A percentile compares a stretch with the other conserved stretches of the same genome.
These are phyloP conservation scores for Euphorbia lathyris DNA, from an alignment of 345 rosid species.

Conservation along the genomic window DNA sequence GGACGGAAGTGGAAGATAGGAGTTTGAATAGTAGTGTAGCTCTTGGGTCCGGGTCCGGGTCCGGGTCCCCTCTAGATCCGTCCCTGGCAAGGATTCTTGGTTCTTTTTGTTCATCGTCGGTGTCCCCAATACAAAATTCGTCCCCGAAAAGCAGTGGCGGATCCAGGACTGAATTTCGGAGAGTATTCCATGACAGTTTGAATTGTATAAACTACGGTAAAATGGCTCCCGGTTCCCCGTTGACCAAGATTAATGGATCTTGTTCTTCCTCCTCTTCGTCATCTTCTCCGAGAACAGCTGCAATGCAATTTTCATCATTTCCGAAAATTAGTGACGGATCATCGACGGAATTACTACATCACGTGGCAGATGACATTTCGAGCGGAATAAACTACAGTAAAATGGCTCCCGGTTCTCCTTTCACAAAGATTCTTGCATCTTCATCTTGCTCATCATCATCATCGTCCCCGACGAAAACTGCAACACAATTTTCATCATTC, in stretches of 20 bases:
- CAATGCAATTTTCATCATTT: conserved; percentile 27
- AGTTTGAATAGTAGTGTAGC: too few species aligned
- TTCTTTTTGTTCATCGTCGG: too few species aligned
- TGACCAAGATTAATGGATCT: neutral
- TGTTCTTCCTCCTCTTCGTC: conserved; percentile 44
- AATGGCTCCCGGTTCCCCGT: too few species aligned
- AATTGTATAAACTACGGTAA: too few species aligned
- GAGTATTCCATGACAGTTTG: neutral
- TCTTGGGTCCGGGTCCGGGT: too few species aligned
- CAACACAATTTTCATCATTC: conserved; percentile 42
- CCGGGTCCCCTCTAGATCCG: too few species aligned
- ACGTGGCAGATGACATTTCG: neutral
- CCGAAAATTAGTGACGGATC: conserved; percentile 40
- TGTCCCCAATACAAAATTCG: too few species aligned
- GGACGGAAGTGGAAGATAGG: neutral
- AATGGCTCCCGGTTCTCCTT: neutral
- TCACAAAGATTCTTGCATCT: conserved; percentile 3
- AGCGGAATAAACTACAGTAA: too few species aligned
- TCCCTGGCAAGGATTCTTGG: too few species aligned
- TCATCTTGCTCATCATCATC: conserved; percentile 44
- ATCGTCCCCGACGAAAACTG: conserved; percentile 49
- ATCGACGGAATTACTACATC: conserved; percentile 14
- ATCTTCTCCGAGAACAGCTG: conserved; percentile 49
- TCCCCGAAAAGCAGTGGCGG: neutral
- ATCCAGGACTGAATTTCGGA: neutral